A percentile compares a stretch with the other conserved stretches of the same genome.
Evolutionary conservation across 805 yeast species (phyloP).

Genomic region (Metschnikowia sp.): DNA sequence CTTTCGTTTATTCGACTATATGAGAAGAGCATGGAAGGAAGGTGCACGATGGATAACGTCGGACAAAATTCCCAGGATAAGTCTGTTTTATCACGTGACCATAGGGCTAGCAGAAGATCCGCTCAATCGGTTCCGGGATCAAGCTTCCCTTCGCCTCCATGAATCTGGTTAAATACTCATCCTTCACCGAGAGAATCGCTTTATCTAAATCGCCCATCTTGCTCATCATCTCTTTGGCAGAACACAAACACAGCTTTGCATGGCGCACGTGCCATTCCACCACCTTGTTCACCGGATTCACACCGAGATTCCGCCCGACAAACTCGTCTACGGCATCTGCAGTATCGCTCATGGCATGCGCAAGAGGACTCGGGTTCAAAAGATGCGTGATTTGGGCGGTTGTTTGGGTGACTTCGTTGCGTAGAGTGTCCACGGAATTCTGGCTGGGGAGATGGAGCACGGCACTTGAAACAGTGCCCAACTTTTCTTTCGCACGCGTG

Average conservation of each 20-base stretch:
- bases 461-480: neutral
- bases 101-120: neutral
- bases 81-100: neutral
- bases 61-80: too few relatives aligned
- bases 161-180: neutral
- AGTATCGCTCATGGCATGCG: slow-evolving; percentile 1
- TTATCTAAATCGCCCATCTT: slow-evolving; percentile 1
- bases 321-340: slow-evolving; percentile 1
- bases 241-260: neutral
- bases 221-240: neutral
- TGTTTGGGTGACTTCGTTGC: neutral
- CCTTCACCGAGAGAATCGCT: neutral
- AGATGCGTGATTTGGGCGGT: slow-evolving; percentile 3
- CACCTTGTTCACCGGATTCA: slow-evolving; percentile 1
- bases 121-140: slow-evolving; percentile 5
- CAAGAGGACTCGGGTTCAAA: slow-evolving; percentile 7
- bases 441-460: slow-evolving; percentile 1
- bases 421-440: slow-evolving; percentile 2
- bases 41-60: too few relatives aligned
- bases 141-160: slow-evolving; percentile 4
- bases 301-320: neutral
- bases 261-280: slow-evolving; percentile 5
- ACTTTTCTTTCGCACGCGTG: slow-evolving; percentile 1
- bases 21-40: too few relatives aligned
- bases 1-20: too few relatives aligned